Evolutionary conservation across 768 basidiomycete species (phyloP), one percentile per base, ranked within the genome.

Genomic region (Panus rudis): DNA sequence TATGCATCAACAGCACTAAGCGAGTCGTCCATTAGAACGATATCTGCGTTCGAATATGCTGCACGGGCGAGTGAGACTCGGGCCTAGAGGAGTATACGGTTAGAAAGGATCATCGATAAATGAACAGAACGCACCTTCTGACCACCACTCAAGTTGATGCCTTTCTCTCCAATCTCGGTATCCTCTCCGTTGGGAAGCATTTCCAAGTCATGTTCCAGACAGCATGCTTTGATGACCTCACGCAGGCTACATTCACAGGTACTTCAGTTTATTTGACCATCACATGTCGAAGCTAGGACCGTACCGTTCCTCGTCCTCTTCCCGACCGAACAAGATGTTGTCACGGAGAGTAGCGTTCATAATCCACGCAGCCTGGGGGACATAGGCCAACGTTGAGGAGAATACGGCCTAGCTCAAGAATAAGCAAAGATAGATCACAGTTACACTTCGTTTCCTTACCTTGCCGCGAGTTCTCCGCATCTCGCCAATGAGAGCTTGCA

Each of bases 11-110:
- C 79, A 0, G 87, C 86, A 26, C 79, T 78, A 25, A 91, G 72
- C 13, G 88, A 83, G 55, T 92, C 89, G 54, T 92, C 88, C 22
- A 91, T 70, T 12, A 91, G 72, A 31, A 87, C 77, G 41, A 91
- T 71, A 45, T 88, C 82, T 1, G 82, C 71, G 0, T 71, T 63
- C 3, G 84, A 79, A 54, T 90, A 92, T 1, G 81, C 81, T 0
- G 85, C 85, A 21, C 89, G 68, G 0, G 88, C 89, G 19, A 89
- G 64, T 1, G 80, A 81, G 4, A 87, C 73, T n/a, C 84, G 78
- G 28, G 83, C 81, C 51, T 65, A 68, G 11, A 25, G 40, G 26
- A 45, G 22, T 19, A 35, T 40, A 14, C 13, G 14, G 13, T 12
- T 4, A 4, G 22, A 13, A 33, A 5, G 8, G 27, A 41, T 48